Base-by-base conservation (phyloP, 176 grass and related monocot genomes). In the Bonia amplexicaulis region DNA sequence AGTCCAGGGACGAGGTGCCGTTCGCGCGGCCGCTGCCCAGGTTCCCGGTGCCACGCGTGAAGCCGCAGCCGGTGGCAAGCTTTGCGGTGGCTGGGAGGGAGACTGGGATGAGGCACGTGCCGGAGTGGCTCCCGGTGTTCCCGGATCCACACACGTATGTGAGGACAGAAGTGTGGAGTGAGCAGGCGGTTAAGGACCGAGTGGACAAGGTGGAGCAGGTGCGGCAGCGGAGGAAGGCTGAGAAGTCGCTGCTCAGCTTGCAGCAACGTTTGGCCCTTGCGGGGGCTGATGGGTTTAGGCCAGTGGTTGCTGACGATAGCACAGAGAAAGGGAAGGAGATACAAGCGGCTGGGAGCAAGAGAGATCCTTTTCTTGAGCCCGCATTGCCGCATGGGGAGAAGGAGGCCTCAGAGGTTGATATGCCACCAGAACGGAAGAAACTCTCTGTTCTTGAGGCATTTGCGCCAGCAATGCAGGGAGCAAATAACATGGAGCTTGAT, bases 201-300 rank as follows among this genome's bases (percentile, higher is more conserved):
- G 86, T 87, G 12, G 93, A 90, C 48, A 89, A 90, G 80, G 65
- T 90, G 46, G 90, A 94, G 71, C 85, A 86, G 69, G 74, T 75
- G 31, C 84, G 90, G 66, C 92, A 96, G 70, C 79, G 84, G 40
- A 84, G 86, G 80, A 97, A 97, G 90, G 89, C 91, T 7, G 92
- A 96, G 88, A 92, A 86, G 67, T 89, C 93, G 31, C 87, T 92
- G 71, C 88, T 99, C 69, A 92, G 92, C 79, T 89, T 96, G 77
- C 91, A 92, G 73, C 82, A 82, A 49, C 76, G 92, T 33, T 68
- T 99, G 69, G 90, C 93, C 10, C 85, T 65, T 23, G 93, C 81
- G 0, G 86, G 75, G 1, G 48, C 90, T 16, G 81, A 89, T 55
- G 90, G 79, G 26, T 88, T 90, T 58, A 55, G 40, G 33, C 78